Evolutionary conservation across 805 yeast genomes (phyloP), one percentile per base, ranked within the genome.

Genomic region (Kurtzmaniella cleridarum): DNA sequence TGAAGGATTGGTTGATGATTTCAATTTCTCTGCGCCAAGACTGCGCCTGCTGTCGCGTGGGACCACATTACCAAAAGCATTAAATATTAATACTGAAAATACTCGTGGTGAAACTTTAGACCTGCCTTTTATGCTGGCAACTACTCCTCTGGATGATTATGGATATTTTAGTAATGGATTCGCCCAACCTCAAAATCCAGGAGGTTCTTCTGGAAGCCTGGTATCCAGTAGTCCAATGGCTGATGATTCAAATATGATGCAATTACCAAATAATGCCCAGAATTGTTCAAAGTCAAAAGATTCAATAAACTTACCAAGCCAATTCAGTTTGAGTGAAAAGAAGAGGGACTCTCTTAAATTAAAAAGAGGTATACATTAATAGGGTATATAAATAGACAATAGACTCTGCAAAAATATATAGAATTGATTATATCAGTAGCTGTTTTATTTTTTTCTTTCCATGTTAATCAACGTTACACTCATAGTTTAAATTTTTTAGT

Each of bases 311-410:
- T 48, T 64, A 38, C 64, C 66, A 10, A 41, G 53, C 11, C 65
- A 62, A 42, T 54, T 57, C 35, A 60, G 62, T 30, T 52, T 67
- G 41, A 64, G 69, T 46, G 74, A 69, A 40, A 68, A 66, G 55
- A 69, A 69, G 53, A 54, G 74, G 43, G 74, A 69, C 35, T 63
- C 70, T 18, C 59, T 69, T 45, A 68, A 66, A 44, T 47, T 69
- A 51, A 69, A 69, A 40, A 55, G 74, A 53, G 74, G 74, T 26
- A 69, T 68, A 23, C 70, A 59, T 47, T 68, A 52, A 43, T 26
- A 23, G 20, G n/a, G n/a, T n/a, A n/a, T 27, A 12, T 4, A 13
- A 27, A 27, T 27, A 12, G 15, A 27, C 24, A 20, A 27, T 13
- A 27, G 15, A 27, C 30, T n/a, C 6, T 27, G n/a, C 30, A 27